Base-by-base conservation (phyloP, 148 eudicot genomes). In the Vaccinium myrtillus region DNA sequence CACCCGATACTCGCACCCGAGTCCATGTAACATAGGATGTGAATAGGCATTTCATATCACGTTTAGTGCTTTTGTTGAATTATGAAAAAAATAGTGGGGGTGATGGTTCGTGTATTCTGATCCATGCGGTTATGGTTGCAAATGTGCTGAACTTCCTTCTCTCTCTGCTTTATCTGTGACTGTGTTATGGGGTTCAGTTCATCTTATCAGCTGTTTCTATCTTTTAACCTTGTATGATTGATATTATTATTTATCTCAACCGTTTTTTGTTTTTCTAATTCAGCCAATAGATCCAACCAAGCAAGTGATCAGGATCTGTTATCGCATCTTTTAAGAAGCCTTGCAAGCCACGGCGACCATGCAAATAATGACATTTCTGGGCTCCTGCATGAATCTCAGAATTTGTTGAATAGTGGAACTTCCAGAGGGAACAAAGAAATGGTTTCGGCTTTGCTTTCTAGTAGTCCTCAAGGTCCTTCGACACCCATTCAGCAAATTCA, bases 401-500 rank as follows among this genome's bases (percentile, higher is more conserved):
- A 76, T 76, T 23, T 76, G 79, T n/a, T 49, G 32, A 76, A n/a
- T 23, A 48, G 32, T 49, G 79, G 78, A 75, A 15, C 77, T 73
- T 18, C 50, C 39, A 39, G 43, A 32, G 49, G 23, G 8, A 50
- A 23, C 50, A n/a, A 6, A 49, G 79, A 50, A 49, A 50, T 76
- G 79, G 79, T 49, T 76, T 49, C 79, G 18, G 79, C 58, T 76
- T 51, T 76, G 56, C 56, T 49, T 76, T 76, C 79, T 76, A 76
- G 50, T 76, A 76, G 79, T 76, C 32, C 79, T 76, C 79, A 49
- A 76, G 91, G 87, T 63, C 86, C 86, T 86, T 71, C 87, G 75
- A 87, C 73, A 49, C 69, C 86, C 81, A 76, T 83, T 70, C 89
- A 87, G 84, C 89, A 86, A 81, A 81, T 55, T 83, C 88, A 56